Conservation (phyloP, 2,329 filamentous ascomycete genomes). For the Hymenoscyphus salicellus region DNA sequence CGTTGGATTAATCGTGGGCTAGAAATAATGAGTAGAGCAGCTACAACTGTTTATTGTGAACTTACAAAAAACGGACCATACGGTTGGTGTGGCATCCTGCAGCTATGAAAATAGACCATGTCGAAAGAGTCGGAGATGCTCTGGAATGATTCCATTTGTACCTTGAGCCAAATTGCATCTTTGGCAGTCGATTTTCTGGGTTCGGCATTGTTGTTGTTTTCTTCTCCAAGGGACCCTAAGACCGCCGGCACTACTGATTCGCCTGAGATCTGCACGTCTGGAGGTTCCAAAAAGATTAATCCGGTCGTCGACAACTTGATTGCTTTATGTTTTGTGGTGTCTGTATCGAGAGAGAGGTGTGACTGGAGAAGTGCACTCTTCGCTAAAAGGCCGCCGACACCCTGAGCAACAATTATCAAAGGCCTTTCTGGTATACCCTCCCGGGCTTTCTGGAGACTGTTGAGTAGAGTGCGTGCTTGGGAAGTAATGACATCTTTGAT, state of each 20-base stretch:
- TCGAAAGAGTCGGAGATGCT: slow-evolving; percentile 1
- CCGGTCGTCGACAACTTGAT: slow-evolving; percentile 2
- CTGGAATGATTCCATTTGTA: slow-evolving; percentile 5
- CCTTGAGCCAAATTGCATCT: background rate
- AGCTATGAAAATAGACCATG: background rate
- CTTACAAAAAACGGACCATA: background rate
- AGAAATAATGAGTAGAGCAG: background rate
- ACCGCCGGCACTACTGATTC: background rate
- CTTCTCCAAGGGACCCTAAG: background rate
- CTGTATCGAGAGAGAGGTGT: background rate
- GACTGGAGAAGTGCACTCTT: slow-evolving; percentile 6
- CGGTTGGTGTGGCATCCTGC: background rate
- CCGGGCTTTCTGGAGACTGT: background rate
- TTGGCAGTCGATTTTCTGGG: background rate
- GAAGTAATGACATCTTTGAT: slow-evolving; percentile 4
- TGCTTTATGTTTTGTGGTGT: background rate
- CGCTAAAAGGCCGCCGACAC: background rate
- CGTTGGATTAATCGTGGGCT: background rate
- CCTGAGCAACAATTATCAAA: background rate
- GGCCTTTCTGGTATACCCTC: background rate
- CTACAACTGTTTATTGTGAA: background rate
- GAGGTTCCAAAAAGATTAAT: background rate
- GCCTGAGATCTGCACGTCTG: slow-evolving; percentile 2
- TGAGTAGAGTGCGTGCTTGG: background rate
- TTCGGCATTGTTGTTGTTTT: background rate